Percentiles rank a stretch among this genome's conserved stretches.
Evolutionary conservation across 1,139 yeast species (phyloP).

Genomic region (Geotrichum europaeum): DNA sequence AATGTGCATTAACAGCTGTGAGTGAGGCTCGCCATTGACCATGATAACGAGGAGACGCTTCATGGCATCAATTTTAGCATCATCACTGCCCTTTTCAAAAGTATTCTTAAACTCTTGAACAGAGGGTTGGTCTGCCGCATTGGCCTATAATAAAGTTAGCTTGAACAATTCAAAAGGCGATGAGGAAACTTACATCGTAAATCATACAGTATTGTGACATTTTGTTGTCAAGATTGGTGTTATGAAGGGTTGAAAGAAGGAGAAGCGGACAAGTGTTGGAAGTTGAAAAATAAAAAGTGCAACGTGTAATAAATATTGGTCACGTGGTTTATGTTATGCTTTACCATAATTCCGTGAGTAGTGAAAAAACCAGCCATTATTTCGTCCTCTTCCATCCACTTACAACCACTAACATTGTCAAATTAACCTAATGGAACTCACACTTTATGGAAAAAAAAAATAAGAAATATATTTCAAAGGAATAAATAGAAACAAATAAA

Average conservation of each 20-base stretch:
- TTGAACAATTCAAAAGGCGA: background rate
- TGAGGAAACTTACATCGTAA: conserved; percentile 13
- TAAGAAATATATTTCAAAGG: background rate
- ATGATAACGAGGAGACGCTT: conserved; percentile 76
- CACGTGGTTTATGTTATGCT: conserved; percentile 2
- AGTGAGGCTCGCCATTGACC: conserved; percentile 90
- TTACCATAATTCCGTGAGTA: background rate
- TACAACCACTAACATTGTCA: background rate
- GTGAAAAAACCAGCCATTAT: background rate
- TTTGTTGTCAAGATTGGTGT: background rate
- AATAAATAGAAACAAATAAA: background rate
- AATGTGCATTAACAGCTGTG: conserved; percentile 94
- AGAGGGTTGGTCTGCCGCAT: conserved; percentile 56
- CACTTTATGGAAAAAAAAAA: background rate
- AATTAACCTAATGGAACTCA: background rate
- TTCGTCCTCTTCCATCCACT: no score
- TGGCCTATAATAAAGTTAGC: conserved; percentile 8
- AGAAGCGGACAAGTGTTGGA: background rate
- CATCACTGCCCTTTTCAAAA: conserved; percentile 87
- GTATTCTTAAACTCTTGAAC: conserved; percentile 69
- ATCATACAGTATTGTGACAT: conserved; percentile 18
- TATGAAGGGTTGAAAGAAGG: conserved; percentile 2
- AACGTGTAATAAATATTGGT: conserved; percentile 8
- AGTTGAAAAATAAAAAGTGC: conserved; percentile 12
- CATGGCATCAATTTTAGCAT: conserved; percentile 84